Conservation (phyloP, 179 eudicot species). For the Dionaea muscipula region DNA sequence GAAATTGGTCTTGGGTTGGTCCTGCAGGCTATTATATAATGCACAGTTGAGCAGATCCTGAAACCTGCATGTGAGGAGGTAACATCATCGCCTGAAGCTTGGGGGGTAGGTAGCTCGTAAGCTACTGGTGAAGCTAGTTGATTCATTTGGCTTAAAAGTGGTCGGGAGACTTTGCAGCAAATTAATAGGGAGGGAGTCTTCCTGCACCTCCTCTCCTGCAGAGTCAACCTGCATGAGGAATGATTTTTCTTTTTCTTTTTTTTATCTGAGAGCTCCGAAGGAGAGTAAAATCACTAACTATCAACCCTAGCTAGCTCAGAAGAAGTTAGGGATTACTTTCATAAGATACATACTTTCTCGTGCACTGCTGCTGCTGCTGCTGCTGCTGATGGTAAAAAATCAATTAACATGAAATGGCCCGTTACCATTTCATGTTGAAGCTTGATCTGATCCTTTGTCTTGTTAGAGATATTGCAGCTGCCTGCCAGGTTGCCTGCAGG, state of each 20-base stretch:
- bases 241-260: too few species aligned
- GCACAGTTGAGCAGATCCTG: conserved; percentile 25
- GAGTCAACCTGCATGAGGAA: conserved; percentile 54
- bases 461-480: conserved; percentile 92
- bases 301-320: conserved; percentile 68
- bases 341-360: conserved; percentile 68
- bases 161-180: conserved; percentile 71
- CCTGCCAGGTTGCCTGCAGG: conserved; percentile 89
- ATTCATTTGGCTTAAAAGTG: conserved; percentile 77
- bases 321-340: conserved; percentile 63
- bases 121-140: conserved; percentile 76
- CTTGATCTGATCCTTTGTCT: conserved; percentile 72
- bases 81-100: conserved; percentile 65
- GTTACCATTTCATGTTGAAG: conserved; percentile 82
- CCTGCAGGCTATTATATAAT: too few species aligned
- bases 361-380: too few species aligned
- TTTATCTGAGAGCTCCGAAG: conserved; percentile 65
- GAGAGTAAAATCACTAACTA: conserved; percentile 72
- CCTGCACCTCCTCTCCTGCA: conserved; percentile 67
- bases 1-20: conserved; percentile 78
- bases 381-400: conserved; percentile 88
- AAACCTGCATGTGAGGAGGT: conserved; percentile 38
- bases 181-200: conserved; percentile 73
- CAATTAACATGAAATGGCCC: conserved; percentile 63
- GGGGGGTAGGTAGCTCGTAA: conserved; percentile 69